These are phyloP conservation scores for Venturia aucupariae DNA, from an alignment of 2,329 filamentous ascomycete species.

Conservation along the genomic window DNA sequence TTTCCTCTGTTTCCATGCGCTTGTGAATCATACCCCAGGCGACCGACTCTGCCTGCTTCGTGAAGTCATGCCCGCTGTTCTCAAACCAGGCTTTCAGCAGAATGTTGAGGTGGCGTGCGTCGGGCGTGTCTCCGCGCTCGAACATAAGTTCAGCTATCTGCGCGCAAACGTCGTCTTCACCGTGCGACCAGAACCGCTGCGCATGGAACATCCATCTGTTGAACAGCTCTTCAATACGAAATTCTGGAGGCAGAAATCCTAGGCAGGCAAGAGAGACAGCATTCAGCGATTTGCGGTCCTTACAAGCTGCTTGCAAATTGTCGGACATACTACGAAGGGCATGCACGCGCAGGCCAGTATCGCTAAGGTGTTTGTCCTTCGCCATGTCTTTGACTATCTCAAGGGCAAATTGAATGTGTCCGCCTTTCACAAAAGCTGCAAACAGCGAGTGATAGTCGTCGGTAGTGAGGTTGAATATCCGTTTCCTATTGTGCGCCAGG, in stretches of 20 bases:
- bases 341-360: neutral
- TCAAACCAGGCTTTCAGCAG: constrained; percentile 7
- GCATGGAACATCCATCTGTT: neutral
- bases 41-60: constrained; percentile 4
- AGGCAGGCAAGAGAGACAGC: neutral
- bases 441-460: constrained; percentile 12
- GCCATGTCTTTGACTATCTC: constrained; percentile 4
- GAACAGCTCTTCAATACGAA: constrained; percentile 2
- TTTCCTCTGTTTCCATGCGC: neutral
- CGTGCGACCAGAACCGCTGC: neutral
- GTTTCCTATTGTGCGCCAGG: neutral
- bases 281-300: neutral
- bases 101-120: neutral
- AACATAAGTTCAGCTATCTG: constrained; percentile 13
- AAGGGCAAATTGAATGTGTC: neutral
- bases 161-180: neutral
- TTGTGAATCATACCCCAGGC: constrained; percentile 11
- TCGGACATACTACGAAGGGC: neutral
- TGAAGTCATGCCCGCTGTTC: neutral
- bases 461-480: neutral
- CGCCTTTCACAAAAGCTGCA: neutral
- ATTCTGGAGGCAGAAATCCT: neutral
- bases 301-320: neutral
- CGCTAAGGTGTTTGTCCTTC: neutral
- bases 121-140: constrained; percentile 4